Evolutionary conservation across 2,329 filamentous ascomycete species (phyloP).

Genomic region (Penicillium aurantiogriseum): DNA sequence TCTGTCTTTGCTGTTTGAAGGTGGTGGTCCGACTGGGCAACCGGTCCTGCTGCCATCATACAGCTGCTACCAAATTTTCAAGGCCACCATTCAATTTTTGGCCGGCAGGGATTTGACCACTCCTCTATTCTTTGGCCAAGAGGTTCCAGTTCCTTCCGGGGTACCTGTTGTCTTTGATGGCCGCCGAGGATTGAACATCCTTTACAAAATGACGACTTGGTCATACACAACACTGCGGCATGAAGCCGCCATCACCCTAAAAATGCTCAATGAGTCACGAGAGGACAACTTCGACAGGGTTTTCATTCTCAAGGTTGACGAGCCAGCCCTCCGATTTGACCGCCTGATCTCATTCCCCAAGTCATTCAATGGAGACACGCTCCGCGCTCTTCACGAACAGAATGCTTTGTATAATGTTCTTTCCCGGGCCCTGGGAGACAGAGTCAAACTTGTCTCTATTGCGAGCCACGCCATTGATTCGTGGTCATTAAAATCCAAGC

Average conservation of each 20-base stretch:
- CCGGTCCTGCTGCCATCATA: constrained; percentile 74
- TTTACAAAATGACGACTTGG: constrained; percentile 89
- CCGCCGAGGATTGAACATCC: constrained; percentile 69
- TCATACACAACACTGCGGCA: constrained; percentile 72
- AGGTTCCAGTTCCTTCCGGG: constrained; percentile 39
- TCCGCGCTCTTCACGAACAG: constrained; percentile 32
- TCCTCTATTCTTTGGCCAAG: constrained; percentile 52
- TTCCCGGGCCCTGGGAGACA: constrained; percentile 69
- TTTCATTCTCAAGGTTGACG: constrained; percentile 67
- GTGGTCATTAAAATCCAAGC: constrained; percentile 51
- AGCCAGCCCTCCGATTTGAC: constrained; percentile 56
- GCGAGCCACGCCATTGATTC: constrained; percentile 39
- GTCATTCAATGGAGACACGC: constrained; percentile 26
- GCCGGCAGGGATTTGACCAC: constrained; percentile 71
- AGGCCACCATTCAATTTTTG: constrained; percentile 86
- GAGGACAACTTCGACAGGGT: constrained; percentile 79
- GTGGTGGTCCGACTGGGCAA: constrained; percentile 69
- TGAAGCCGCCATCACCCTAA: constrained; percentile 71
- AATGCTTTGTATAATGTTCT: constrained; percentile 61
- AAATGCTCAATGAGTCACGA: constrained; percentile 69
- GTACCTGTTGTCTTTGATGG: constrained; percentile 78
- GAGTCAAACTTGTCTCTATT: constrained; percentile 67
- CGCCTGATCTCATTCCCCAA: constrained; percentile 44
- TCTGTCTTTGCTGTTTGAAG: constrained; percentile 74
- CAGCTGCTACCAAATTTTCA: constrained; percentile 91